phyloP scores from a whole-genome alignment of 1,139 yeast genomes.

The Yamadazyma sp. region DNA sequence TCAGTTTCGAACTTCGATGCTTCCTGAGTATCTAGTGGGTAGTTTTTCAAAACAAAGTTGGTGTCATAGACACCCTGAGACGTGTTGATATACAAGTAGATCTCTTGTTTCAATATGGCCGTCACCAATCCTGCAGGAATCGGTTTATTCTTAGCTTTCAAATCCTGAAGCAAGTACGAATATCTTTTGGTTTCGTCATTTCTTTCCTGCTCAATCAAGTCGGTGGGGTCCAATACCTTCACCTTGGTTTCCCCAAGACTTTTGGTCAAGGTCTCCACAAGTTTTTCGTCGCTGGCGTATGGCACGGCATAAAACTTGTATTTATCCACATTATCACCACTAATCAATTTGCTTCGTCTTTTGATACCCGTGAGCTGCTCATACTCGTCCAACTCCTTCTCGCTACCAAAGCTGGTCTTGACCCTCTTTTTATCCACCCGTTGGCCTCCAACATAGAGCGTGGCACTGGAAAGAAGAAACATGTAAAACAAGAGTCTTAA shows the following conservation, averaged over 20 bases:
- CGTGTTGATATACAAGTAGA: constrained; percentile 38
- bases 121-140: constrained; percentile 61
- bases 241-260: constrained; percentile 34
- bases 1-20: constrained; percentile 65
- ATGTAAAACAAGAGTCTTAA: constrained; percentile 50
- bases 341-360: constrained; percentile 50
- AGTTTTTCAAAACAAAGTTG: constrained; percentile 49
- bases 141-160: constrained; percentile 30
- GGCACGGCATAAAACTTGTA: constrained; percentile 49
- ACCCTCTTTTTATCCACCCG: constrained; percentile 53
- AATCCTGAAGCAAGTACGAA: constrained; percentile 41
- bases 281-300: constrained; percentile 24
- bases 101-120: constrained; percentile 51
- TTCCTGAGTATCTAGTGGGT: constrained; percentile 59
- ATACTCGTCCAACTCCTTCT: constrained; percentile 56
- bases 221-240: constrained; percentile 47
- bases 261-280: constrained; percentile 20
- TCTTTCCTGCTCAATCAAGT: constrained; percentile 44
- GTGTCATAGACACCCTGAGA: constrained; percentile 45
- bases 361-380: constrained; percentile 54
- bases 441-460: constrained; percentile 52
- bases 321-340: constrained; percentile 24
- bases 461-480: constrained; percentile 51
- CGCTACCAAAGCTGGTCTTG: constrained; percentile 50
- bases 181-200: constrained; percentile 43